Conservation (phyloP, 768 basidiomycete species). For the Asterophora parasitica region DNA sequence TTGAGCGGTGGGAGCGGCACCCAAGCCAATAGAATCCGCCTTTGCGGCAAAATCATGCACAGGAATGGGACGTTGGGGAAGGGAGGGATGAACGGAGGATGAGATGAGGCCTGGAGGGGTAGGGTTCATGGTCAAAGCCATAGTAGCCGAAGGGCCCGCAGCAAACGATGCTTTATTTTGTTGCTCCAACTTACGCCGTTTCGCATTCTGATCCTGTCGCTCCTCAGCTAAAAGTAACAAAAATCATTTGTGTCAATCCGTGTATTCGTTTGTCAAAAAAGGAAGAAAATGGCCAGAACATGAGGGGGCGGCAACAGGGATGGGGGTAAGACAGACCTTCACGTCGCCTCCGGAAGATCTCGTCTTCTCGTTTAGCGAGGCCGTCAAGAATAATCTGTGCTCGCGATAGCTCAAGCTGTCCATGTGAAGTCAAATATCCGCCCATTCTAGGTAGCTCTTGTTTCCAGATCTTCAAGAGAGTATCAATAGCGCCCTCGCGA, state of each 20-base stretch:
- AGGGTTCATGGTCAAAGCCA: conserved; percentile 44
- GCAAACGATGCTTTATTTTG: conserved; percentile 32
- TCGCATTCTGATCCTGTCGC: conserved; percentile 87
- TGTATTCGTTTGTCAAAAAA: conserved; percentile 16
- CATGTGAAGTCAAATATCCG: conserved; percentile 93
- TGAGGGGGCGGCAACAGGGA: conserved; percentile 7
- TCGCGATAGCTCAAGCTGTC: conserved; percentile 77
- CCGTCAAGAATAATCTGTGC: conserved; percentile 95
- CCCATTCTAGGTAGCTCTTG: conserved; percentile 92
- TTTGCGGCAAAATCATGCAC: conserved; percentile 61
- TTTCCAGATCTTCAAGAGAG: conserved; percentile 93
- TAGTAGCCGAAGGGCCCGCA: conserved; percentile 43
- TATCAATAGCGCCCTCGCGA: conserved; percentile 98
- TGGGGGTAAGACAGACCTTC: conserved; percentile 64
- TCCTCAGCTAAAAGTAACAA: conserved; percentile 70
- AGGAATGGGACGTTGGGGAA: conserved; percentile 56
- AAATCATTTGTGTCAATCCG: conserved; percentile 23
- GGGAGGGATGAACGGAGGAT: conserved; percentile 47
- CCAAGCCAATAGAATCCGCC: conserved; percentile 74
- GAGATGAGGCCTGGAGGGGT: conserved; percentile 33
- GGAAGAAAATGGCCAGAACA: conserved; percentile 10
- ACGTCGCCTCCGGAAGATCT: conserved; percentile 87
- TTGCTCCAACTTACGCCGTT: conserved; percentile 72
- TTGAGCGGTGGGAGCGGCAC: conserved; percentile 55
- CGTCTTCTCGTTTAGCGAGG: conserved; percentile 90